Conservation (phyloP, 148 eudicot species). For the Chenopodium formosanum region DNA sequence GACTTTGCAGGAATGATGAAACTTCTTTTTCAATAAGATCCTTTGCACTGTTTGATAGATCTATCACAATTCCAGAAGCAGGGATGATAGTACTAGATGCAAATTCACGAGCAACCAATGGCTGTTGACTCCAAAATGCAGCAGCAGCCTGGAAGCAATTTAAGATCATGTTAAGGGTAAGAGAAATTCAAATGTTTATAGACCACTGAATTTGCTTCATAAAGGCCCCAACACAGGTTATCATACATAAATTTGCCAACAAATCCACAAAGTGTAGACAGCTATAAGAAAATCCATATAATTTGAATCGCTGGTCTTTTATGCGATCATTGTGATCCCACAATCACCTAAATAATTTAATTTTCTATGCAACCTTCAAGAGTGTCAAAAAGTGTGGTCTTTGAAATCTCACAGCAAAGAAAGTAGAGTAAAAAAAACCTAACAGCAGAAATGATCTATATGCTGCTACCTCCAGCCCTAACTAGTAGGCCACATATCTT, state of each 20-base stretch:
- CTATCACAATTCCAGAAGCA: conserved; percentile 65
- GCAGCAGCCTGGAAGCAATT: conserved; percentile 68
- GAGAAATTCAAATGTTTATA: background rate
- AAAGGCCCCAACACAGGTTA: background rate
- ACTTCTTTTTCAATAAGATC: conserved; percentile 85
- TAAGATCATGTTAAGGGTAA: background rate
- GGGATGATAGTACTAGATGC: conserved; percentile 95
- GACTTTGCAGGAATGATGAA: conserved; percentile 74
- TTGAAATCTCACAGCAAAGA: conserved; percentile 5
- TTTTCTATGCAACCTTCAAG: background rate
- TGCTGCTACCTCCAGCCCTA: background rate
- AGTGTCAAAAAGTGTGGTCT: background rate
- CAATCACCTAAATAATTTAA: background rate
- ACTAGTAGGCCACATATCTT: background rate
- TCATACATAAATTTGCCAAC: background rate
- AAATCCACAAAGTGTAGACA: background rate
- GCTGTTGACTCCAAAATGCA: conserved; percentile 95
- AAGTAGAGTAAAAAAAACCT: background rate
- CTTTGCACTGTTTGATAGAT: conserved; percentile 71
- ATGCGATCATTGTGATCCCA: background rate
- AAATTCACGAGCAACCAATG: conserved; percentile 89
- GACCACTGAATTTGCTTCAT: background rate
- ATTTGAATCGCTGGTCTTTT: background rate
- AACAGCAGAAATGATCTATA: background rate
- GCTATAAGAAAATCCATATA: background rate